These are phyloP conservation scores for Colletotrichum tabaci DNA, from an alignment of 2,329 filamentous ascomycete genomes.

Conservation along the genomic window DNA sequence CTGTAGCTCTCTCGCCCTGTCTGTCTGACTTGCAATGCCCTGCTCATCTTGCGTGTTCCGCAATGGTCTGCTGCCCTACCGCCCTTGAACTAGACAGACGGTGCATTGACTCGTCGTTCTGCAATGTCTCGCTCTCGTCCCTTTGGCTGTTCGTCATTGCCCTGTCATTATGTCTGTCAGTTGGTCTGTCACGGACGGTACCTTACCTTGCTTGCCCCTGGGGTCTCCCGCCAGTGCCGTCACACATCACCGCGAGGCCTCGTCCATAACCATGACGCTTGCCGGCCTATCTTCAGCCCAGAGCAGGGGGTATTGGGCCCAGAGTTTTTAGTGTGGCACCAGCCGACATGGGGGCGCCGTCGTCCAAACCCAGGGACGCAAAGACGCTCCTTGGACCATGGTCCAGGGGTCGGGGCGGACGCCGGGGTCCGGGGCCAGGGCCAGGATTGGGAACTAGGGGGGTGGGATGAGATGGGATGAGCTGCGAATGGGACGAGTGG, in stretches of 20 bases:
- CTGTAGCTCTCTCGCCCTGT: background rate
- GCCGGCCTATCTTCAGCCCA: slow-evolving; percentile 43
- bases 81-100: slow-evolving; percentile 11
- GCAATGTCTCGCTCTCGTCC: slow-evolving; percentile 39
- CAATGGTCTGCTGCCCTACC: background rate
- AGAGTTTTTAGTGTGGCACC: slow-evolving; percentile 41
- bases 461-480: slow-evolving; percentile 29
- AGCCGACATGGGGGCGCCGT: slow-evolving; percentile 34
- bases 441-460: slow-evolving; percentile 22
- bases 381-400: slow-evolving; percentile 42
- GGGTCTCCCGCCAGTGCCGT: slow-evolving; percentile 5
- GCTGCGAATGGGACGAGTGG: slow-evolving; percentile 34
- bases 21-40: slow-evolving; percentile 3
- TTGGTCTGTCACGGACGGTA: slow-evolving; percentile 22
- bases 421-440: slow-evolving; percentile 18
- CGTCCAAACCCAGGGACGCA: slow-evolving; percentile 41
- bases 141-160: slow-evolving; percentile 15
- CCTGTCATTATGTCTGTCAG: slow-evolving; percentile 25
- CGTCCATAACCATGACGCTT: slow-evolving; percentile 28
- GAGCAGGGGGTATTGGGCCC: slow-evolving; percentile 33
- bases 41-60: slow-evolving; percentile 12
- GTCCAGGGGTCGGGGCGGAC: slow-evolving; percentile 33
- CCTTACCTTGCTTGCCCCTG: slow-evolving; percentile 1
- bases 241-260: slow-evolving; percentile 27
- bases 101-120: slow-evolving; percentile 38